phyloP scores from a whole-genome alignment of 2,329 filamentous ascomycete species.

The Xylariaceae sp. region DNA sequence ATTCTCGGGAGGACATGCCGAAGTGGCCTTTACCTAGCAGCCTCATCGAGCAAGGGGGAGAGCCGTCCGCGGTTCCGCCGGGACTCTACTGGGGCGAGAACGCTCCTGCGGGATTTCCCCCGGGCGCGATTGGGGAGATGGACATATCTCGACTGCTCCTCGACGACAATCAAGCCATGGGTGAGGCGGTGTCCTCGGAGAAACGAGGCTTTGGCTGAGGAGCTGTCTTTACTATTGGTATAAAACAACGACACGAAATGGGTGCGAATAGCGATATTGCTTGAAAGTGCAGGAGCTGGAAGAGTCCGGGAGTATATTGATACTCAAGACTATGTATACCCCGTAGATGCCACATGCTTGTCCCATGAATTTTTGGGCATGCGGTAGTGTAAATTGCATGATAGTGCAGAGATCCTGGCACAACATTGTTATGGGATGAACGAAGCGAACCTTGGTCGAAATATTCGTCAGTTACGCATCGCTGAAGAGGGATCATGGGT shows the following conservation, averaged over 20 bases:
- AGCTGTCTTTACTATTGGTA: background rate
- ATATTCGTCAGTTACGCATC: no score
- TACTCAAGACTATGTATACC: no score
- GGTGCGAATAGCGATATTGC: background rate
- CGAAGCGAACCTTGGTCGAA: no score
- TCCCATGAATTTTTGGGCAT: no score
- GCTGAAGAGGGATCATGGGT: no score
- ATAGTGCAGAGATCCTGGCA: no score
- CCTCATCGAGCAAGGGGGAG: conserved; percentile 26
- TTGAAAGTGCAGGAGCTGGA: background rate
- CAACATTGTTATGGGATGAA: no score
- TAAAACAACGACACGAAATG: background rate
- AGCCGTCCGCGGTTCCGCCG: conserved; percentile 5
- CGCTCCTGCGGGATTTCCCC: conserved; percentile 32
- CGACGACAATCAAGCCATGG: conserved; percentile 40
- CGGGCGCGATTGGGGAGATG: conserved; percentile 50
- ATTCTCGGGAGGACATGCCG: conserved; percentile 44
- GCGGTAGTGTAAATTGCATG: no score
- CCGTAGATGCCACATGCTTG: no score
- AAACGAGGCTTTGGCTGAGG: conserved; percentile 25
- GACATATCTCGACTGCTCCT: conserved; percentile 57
- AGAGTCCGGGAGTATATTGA: no score
- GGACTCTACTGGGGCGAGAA: conserved; percentile 43
- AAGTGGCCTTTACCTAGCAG: conserved; percentile 36
- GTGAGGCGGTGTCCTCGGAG: conserved; percentile 20